These are phyloP conservation scores for Mycena vitilis DNA, from an alignment of 768 basidiomycete genomes.

Conservation along the genomic window DNA sequence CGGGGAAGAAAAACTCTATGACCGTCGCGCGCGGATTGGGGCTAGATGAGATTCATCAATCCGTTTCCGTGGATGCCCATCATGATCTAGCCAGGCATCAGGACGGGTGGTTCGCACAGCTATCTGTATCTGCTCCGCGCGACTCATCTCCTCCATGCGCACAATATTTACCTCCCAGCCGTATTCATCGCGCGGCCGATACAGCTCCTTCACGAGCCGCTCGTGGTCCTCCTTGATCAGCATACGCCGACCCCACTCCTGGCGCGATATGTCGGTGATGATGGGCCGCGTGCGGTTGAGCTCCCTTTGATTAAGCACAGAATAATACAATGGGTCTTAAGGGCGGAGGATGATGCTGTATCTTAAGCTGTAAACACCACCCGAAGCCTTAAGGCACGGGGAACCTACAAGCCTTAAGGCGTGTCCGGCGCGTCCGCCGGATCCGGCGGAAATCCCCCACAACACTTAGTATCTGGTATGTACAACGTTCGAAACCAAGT, in stretches of 20 bases:
- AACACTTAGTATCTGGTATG: too few relatives aligned
- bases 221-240: slow-evolving; percentile 82
- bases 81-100: slow-evolving; percentile 73
- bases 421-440: slow-evolving; percentile 6
- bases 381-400: too few relatives aligned
- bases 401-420: too few relatives aligned
- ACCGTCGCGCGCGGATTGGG: slow-evolving; percentile 85
- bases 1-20: slow-evolving; percentile 91
- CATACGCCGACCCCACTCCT: slow-evolving; percentile 90
- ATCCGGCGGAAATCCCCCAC: too few relatives aligned
- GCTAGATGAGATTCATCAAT: slow-evolving; percentile 86
- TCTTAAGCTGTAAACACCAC: too few relatives aligned
- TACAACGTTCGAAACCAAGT: too few relatives aligned
- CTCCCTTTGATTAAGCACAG: slow-evolving; percentile 44
- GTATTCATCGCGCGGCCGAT: slow-evolving; percentile 75
- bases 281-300: slow-evolving; percentile 73
- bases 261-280: slow-evolving; percentile 92
- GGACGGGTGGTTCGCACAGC: slow-evolving; percentile 80
- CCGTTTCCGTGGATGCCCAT: slow-evolving; percentile 96
- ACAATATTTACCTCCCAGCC: too few relatives aligned
- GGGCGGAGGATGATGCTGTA: too few relatives aligned
- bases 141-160: slow-evolving; percentile 82
- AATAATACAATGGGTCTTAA: too few relatives aligned
- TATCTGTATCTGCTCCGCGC: slow-evolving; percentile 82
- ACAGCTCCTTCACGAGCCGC: slow-evolving; percentile 77